Conservation (phyloP, 768 basidiomycete genomes). For the Imleria badia region DNA sequence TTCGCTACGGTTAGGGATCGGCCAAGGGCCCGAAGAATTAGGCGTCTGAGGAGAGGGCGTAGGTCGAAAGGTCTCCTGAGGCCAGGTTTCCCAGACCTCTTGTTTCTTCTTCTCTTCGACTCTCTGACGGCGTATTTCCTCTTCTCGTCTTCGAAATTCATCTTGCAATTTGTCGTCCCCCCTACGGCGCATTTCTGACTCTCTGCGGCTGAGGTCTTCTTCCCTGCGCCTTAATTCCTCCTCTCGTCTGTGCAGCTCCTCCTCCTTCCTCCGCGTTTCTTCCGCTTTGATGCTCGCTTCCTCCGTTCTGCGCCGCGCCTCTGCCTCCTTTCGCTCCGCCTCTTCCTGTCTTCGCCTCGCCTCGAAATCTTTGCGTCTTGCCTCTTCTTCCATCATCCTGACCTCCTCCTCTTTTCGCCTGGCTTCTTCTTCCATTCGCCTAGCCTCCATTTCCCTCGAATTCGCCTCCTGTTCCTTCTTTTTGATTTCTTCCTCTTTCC, state of each 20-base stretch:
- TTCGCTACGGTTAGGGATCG: conserved; percentile 32
- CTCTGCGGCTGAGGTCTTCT: conserved; percentile 32
- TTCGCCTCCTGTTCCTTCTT: conserved; percentile 29
- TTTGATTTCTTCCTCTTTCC: conserved; percentile 21
- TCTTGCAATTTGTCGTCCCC: conserved; percentile 28
- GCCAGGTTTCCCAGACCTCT: conserved; percentile 31
- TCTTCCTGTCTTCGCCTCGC: conserved; percentile 31
- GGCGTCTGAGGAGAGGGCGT: conserved; percentile 29
- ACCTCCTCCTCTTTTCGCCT: conserved; percentile 29
- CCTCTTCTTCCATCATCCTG: conserved; percentile 26
- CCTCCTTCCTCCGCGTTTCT: conserved; percentile 26
- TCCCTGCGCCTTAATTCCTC: conserved; percentile 32
- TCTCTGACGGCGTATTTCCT: conserved; percentile 31
- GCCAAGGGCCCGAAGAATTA: conserved; percentile 30
- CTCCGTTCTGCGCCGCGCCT: conserved; percentile 26
- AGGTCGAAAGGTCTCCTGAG: conserved; percentile 23
- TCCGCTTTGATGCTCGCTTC: conserved; percentile 26
- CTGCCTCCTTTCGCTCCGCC: conserved; percentile 31
- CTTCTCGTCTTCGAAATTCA: conserved; percentile 32
- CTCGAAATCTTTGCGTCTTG: conserved; percentile 30
- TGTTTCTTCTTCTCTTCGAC: conserved; percentile 32
- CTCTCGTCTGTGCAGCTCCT: conserved; percentile 25
- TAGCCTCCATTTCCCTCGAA: conserved; percentile 28
- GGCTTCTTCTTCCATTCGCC: conserved; percentile 30
- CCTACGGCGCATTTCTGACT: conserved; percentile 32